Evolutionary conservation across 2,329 filamentous ascomycete genomes (phyloP), one percentile per base, ranked within the genome.

Genomic region (Rutstroemia sp.): DNA sequence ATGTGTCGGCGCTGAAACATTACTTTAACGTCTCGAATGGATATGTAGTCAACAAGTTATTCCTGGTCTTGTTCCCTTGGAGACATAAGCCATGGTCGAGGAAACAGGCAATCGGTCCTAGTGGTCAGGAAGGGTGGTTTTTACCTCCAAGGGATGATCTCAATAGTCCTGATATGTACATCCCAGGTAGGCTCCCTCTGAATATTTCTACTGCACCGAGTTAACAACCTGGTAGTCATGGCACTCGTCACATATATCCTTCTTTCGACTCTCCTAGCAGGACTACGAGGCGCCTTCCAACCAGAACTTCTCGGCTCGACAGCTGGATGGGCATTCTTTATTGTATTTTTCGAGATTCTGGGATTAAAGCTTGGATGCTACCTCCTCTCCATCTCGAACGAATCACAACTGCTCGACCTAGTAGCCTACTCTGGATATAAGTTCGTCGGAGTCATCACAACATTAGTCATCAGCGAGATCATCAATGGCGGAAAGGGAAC

Each of bases 151-250:
- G 94, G 62, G 92, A 99, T 72, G 94, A 99, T 70, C 79, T 97
- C 72, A 99, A 99, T 74, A 95, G 90, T 63, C 94, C 95, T 16
- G 94, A 99, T 74, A 97, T 99, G 92, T 99, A 99, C 75, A 99
- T 99, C 66, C 92, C 92, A 58, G 55, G 55, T 54, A 57, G 14
- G 50, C 9, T 2, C 18, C 5, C 6, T 30, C 38, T 5, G n/a
- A 3, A 10, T 21, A 14, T 23, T 44, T 18, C 41, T 18, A 12
- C 21, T 44, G 5, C 6, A 12, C 41, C 3, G 8, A 39, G 19
- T 21, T 57, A n/a, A 57, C 19, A 4, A 21, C 6, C 12, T 25
- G 10, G 25, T 6, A 57, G 87, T 95, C 68, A 99, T 99, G 94
- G 92, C 94, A 1, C 79, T 99, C 53, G 91, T 97, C 48, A 99